Base-by-base conservation (phyloP, 176 grass and related monocot species). In the Metroxylon sagu region DNA sequence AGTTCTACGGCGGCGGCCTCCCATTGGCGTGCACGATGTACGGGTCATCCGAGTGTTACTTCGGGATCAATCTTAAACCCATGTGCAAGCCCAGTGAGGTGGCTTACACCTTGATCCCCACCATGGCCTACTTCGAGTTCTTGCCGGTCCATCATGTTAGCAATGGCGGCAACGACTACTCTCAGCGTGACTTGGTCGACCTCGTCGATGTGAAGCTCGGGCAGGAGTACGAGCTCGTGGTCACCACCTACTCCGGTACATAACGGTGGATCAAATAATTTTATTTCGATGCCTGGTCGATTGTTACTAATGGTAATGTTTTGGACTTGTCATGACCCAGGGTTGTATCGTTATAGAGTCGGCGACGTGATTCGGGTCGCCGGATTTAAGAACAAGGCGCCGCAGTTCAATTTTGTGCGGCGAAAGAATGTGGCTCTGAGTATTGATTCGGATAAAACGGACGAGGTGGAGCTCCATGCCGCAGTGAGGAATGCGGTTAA, bases 21-120 rank as follows among this genome's bases (percentile, higher is more conserved):
- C 92, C 92, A 25, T 68, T 97, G n/a, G 71, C 80, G 61, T 97
- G 92, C 80, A 97, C 92, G 57, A 97, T 97, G 87, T 97, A 97
- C 64, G 92, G 80, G 5, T 97, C 92, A 0, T 97, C 92, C 0
- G 92, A 97, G 69, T 97, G 92, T 48, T 97, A 91, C 72, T 91
- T 97, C 55, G 92, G 92, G 12, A 82, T 97, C 59, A 97, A 97
- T 64, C 81, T 97, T 6, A 80, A 88, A 25, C 92, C 92, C 52
- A 80, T 97, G 87, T 85, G 87, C 80, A 91, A 91, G 59, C 92
- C 92, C 2, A 61, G 55, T 35, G 92, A 97, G 29, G 87, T 97
- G 17, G 65, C 92, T 0, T 97, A 97, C 78, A 97, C 92, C 18
- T 89, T 97, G 72, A 88, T 97, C 68, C 92, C 92, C 67, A 85